These are phyloP conservation scores for Fomitopsis schrenkii DNA, from an alignment of 1,284 basidiomycete species.

Conservation along the genomic window DNA sequence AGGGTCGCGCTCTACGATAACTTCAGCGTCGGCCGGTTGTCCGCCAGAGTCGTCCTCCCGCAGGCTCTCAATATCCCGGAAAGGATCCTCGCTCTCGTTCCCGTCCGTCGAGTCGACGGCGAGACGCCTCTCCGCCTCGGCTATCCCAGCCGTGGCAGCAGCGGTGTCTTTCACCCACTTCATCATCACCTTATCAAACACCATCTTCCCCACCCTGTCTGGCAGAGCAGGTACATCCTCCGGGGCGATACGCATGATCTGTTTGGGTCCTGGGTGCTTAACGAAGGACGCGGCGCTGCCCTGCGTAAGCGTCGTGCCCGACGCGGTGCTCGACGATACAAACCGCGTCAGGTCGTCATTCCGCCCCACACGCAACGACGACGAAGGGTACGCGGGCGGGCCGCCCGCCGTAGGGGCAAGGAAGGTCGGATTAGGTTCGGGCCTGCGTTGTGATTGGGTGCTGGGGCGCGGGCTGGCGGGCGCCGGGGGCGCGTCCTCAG, in stretches of 20 bases:
- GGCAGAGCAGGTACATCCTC: constrained; percentile 72
- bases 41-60: constrained; percentile 44
- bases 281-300: constrained; percentile 76
- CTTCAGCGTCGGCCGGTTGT: constrained; percentile 10
- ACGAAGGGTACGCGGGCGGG: constrained; percentile 42
- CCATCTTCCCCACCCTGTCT: constrained; percentile 81
- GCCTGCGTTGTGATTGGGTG: not conserved
- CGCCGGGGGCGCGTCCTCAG: constrained; percentile 19
- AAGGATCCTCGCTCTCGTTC: constrained; percentile 77
- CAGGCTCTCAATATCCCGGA: constrained; percentile 83
- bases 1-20: constrained; percentile 16
- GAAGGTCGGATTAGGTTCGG: constrained; percentile 11
- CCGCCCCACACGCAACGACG: constrained; percentile 44
- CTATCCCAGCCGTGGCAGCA: constrained; percentile 26
- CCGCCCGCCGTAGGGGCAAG: constrained; percentile 20
- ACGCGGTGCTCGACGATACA: constrained; percentile 78
- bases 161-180: constrained; percentile 74
- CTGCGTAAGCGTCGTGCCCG: constrained; percentile 68
- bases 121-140: constrained; percentile 28
- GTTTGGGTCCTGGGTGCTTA: constrained; percentile 77
- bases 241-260: constrained; percentile 76
- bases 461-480: constrained; percentile 9
- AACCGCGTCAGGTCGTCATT: constrained; percentile 81
- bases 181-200: constrained; percentile 77
- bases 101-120: constrained; percentile 29